Conservation (phyloP, 371 early-diverging fungal genomes). For the Mucor mucedo region DNA sequence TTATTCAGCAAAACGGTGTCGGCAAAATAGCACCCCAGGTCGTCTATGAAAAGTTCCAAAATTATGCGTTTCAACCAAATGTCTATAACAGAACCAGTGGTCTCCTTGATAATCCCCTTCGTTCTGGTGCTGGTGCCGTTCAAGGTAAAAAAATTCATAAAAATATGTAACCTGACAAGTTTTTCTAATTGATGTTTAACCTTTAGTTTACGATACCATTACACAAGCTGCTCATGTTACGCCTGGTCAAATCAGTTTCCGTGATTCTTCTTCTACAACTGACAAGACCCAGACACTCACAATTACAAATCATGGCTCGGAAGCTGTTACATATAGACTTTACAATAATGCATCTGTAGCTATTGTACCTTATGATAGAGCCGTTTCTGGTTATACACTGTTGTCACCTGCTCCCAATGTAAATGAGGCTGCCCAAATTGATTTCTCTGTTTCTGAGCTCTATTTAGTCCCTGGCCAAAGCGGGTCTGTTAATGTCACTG, state of each 20-base stretch:
- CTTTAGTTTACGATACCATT: constrained; percentile 56
- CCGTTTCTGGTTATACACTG: constrained; percentile 10
- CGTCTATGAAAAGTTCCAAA: constrained; percentile 44
- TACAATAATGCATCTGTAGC: constrained; percentile 40
- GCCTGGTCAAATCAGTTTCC: constrained; percentile 68
- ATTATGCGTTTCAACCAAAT: constrained; percentile 39
- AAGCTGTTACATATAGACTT: constrained; percentile 50
- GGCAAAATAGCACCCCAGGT: constrained; percentile 9
- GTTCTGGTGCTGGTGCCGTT: constrained; percentile 76
- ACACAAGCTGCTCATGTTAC: constrained; percentile 46
- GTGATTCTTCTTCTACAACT: constrained; percentile 55
- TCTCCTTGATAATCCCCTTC: constrained; percentile 32
- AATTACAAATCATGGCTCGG: constrained; percentile 58
- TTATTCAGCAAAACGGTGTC: constrained; percentile 35
- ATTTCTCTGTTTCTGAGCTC: constrained; percentile 67
- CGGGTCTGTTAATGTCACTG: constrained; percentile 40
- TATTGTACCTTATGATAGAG: constrained; percentile 34
- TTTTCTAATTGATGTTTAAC: not conserved
- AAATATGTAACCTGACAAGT: not conserved
- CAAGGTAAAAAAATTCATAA: constrained; percentile 30
- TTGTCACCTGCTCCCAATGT: constrained; percentile 24
- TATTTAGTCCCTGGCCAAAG: constrained; percentile 61
- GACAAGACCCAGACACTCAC: constrained; percentile 39
- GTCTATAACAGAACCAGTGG: not conserved
- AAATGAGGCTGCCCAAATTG: constrained; percentile 48